phyloP scores from a whole-genome alignment of 106 monocot species.

The Dendrobium officinale region DNA sequence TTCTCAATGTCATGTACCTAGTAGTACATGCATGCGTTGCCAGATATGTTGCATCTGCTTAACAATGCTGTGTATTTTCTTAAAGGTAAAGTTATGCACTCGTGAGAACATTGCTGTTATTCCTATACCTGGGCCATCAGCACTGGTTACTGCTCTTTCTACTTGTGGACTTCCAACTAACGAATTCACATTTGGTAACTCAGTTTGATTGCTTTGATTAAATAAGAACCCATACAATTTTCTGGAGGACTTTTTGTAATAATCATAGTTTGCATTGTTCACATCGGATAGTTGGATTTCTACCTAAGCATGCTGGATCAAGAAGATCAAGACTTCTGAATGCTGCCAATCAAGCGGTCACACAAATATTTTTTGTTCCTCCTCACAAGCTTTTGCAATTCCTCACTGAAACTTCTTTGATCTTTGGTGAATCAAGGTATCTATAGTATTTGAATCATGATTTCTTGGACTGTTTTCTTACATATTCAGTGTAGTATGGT shows the following conservation, averaged over 20 bases:
- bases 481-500: not conserved
- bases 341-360: slow-evolving; percentile 60
- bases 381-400: slow-evolving; percentile 86
- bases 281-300: slow-evolving; percentile 77
- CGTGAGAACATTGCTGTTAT: slow-evolving; percentile 59
- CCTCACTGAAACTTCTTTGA: slow-evolving; percentile 62
- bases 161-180: slow-evolving; percentile 76
- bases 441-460: not conserved
- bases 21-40: not conserved
- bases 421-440: slow-evolving; percentile 87
- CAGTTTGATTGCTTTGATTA: not conserved
- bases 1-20: not conserved
- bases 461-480: not conserved
- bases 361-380: slow-evolving; percentile 89
- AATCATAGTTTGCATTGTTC: slow-evolving; percentile 6
- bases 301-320: slow-evolving; percentile 71
- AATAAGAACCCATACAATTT: not conserved
- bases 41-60: not conserved
- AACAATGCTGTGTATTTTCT: slow-evolving; percentile 1
- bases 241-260: not conserved
- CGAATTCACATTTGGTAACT: slow-evolving; percentile 92
- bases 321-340: slow-evolving; percentile 63
- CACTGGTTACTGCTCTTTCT: slow-evolving; percentile 82
- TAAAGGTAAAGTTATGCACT: slow-evolving; percentile 63
- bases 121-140: slow-evolving; percentile 94